Conservation (phyloP, 768 basidiomycete species). For the Boletus eberwhitei region DNA sequence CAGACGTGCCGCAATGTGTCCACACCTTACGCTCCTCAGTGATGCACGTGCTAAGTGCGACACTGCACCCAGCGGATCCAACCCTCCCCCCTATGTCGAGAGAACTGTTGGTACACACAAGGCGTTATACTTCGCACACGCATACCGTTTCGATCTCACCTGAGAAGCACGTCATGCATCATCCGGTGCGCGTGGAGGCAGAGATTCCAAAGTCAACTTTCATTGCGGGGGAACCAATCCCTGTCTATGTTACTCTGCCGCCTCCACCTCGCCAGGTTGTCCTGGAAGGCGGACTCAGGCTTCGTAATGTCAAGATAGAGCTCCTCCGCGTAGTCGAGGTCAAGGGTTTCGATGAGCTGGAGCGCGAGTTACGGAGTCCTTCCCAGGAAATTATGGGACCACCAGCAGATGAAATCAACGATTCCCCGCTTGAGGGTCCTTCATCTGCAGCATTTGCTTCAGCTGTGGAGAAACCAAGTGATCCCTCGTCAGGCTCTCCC, state of each 20-base stretch:
- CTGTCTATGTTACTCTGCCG: conserved; percentile 77
- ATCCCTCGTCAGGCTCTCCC: conserved; percentile 42
- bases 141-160: conserved; percentile 56
- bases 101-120: conserved; percentile 64
- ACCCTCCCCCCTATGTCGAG: conserved; percentile 43
- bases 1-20: conserved; percentile 81
- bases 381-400: conserved; percentile 15
- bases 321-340: conserved; percentile 66
- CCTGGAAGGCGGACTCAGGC: conserved; percentile 62
- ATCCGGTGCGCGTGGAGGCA: conserved; percentile 66
- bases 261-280: conserved; percentile 68
- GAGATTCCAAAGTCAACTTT: conserved; percentile 73
- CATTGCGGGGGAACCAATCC: conserved; percentile 68
- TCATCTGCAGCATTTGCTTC: conserved; percentile 27
- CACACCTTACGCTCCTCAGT: conserved; percentile 73
- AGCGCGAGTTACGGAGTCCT: conserved; percentile 33
- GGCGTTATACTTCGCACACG: conserved; percentile 68
- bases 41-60: conserved; percentile 66
- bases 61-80: conserved; percentile 50
- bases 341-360: conserved; percentile 39
- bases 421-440: conserved; percentile 29
- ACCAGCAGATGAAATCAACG: conserved; percentile 11
- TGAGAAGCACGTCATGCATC: conserved; percentile 51
- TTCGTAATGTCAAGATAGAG: conserved; percentile 80
- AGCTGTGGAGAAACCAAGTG: conserved; percentile 28